These are phyloP conservation scores for Prunus salicina DNA, from an alignment of 306 rosid genomes.

Conservation along the genomic window DNA sequence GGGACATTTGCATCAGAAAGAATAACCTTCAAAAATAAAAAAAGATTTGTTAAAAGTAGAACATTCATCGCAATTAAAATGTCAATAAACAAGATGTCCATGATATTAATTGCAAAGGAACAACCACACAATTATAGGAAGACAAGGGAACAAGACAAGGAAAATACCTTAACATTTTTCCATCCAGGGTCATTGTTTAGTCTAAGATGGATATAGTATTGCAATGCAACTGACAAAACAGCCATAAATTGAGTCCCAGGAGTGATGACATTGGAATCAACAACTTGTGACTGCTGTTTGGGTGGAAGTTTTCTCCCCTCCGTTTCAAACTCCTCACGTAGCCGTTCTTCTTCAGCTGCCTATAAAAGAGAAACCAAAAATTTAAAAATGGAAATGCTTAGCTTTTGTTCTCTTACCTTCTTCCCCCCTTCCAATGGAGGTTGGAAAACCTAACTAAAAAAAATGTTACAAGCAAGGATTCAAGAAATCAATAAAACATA, in stretches of 20 bases:
- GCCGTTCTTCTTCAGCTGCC: conserved; percentile 88
- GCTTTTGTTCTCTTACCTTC: neutral
- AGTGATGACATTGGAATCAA: conserved; percentile 93
- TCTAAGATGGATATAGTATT: conserved; percentile 94
- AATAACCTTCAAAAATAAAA: conserved; percentile 58
- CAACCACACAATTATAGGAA: conserved; percentile 11
- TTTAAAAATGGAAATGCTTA: neutral
- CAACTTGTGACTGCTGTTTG: conserved; percentile 58
- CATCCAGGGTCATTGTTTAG: conserved; percentile 97
- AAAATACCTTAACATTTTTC: conserved; percentile 74
- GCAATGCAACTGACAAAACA: conserved; percentile 85
- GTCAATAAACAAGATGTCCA: neutral
- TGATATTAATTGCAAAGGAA: neutral
- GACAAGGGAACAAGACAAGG: conserved; percentile 6
- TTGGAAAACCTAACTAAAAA: neutral
- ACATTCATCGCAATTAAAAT: conserved; percentile 4
- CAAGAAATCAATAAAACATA: neutral
- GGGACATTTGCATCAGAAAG: conserved; percentile 99
- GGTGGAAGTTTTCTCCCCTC: conserved; percentile 99
- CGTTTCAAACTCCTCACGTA: conserved; percentile 85
- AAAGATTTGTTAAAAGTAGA: neutral
- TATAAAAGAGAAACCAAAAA: conserved; percentile 27
- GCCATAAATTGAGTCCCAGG: conserved; percentile 98
- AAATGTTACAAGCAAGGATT: neutral
- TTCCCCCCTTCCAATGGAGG: conserved; percentile 3